Evolutionary conservation across 805 yeast species (phyloP), one percentile per base, ranked within the genome.

Genomic region (Cyberlindnera mycetangii): DNA sequence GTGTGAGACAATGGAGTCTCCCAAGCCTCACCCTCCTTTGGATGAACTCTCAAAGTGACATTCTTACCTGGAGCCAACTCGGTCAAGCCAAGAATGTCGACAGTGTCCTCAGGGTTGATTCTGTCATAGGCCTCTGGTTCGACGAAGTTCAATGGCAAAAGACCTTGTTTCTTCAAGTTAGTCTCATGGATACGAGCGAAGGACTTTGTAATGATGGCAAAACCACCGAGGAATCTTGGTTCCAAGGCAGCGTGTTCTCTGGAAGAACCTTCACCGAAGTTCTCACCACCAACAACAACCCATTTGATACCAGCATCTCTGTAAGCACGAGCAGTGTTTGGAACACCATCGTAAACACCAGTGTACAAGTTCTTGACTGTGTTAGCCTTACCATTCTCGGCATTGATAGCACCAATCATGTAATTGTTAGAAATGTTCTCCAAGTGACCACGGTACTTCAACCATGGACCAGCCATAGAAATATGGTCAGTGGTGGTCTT

Each of bases 401-500:
- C 90, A 75, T 92, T 92, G 69, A 83, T 90, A 58, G 98, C 98
- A 78, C 99, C 99, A 78, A 92, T 92, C 96, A 92, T 90, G 77
- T 93, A 92, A 81, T 93, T 92, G 82, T 92, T 89, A 58, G 97
- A 89, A 67, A 92, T 93, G 84, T 92, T 92, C 78, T 89, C 92
- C 76, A 92, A 80, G 78, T 92, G 99, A 74, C 99, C 99, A 80
- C 97, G 88, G 92, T 92, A 92, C 78, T 92, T 92, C 81, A 92
- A 86, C 99, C 99, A 92, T 67, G 98, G 97, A 75, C 99, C 99
- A 67, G 99, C 99, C 95, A 89, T 90, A 64, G 98, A 92, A 65
- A 92, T 92, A 76, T 92, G 99, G 77, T 92, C 99, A 61, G 99
- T 92, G 63, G 99, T 92, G 70, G 97, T 90, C 81, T 92, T 92